Evolutionary conservation across 352 stramenopile species (phyloP).

Genomic region (Nothophytophthora sp.): DNA sequence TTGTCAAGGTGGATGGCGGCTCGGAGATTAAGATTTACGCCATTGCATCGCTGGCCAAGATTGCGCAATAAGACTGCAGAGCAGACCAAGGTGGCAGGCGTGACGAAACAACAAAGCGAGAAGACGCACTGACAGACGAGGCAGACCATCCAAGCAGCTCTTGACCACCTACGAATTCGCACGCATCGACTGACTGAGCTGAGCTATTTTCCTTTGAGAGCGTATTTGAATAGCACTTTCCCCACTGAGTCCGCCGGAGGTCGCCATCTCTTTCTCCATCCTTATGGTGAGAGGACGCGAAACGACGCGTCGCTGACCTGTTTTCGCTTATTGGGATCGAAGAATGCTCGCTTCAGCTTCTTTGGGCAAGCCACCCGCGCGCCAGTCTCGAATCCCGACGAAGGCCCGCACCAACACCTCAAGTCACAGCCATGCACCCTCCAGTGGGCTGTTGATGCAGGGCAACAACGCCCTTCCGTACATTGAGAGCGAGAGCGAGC

Average conservation of each 20-base stretch:
- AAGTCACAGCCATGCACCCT: constrained; percentile 7
- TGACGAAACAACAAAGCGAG: constrained; percentile 21
- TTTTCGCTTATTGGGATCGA: background rate
- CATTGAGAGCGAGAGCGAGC: constrained; percentile 31
- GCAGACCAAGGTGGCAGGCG: constrained; percentile 12
- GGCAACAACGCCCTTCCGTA: constrained; percentile 38
- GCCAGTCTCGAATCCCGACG: constrained; percentile 3
- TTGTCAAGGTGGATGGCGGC: constrained; percentile 88
- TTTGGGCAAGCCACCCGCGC: constrained; percentile 4
- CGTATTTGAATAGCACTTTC: background rate
- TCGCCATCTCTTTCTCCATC: too few relatives aligned
- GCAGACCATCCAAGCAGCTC: too few relatives aligned
- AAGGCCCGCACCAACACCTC: constrained; percentile 3
- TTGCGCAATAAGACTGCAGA: constrained; percentile 68
- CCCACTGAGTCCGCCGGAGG: background rate
- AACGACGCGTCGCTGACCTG: constrained; percentile 13
- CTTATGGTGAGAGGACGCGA: constrained; percentile 25
- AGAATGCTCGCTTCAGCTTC: constrained; percentile 14
- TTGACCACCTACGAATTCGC: constrained; percentile 31
- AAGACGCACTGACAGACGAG: constrained; percentile 18
- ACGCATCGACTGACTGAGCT: constrained; percentile 17
- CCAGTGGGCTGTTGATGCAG: background rate
- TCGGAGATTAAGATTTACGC: constrained; percentile 92
- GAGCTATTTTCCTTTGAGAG: too few relatives aligned
- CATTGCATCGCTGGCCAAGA: constrained; percentile 80